phyloP scores from a whole-genome alignment of 495 filamentous ascomycete genomes.

The Talaromyces adpressus region DNA sequence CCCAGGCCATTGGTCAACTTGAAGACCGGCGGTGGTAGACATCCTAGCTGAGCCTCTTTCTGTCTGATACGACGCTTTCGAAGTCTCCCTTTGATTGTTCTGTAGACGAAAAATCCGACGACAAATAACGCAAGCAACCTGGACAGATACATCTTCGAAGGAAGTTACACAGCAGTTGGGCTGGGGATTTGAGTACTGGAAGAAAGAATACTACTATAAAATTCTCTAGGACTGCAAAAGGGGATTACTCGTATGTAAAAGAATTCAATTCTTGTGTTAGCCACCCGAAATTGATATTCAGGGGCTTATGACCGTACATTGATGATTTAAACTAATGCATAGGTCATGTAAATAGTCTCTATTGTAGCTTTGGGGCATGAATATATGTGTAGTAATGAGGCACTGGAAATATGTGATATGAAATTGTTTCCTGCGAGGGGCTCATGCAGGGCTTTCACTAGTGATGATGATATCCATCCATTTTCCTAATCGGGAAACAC shows the following conservation, averaged over 20 bases:
- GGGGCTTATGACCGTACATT: neutral
- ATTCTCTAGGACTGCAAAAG: neutral
- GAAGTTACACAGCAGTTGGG: too few species aligned
- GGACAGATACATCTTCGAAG: conserved; percentile 1
- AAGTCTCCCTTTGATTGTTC: conserved; percentile 1
- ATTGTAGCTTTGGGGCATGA: too few species aligned
- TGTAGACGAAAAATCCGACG: neutral
- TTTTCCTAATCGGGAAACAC: neutral
- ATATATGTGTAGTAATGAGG: neutral
- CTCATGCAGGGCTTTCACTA: neutral
- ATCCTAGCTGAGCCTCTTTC: conserved; percentile 8
- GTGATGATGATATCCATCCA: neutral
- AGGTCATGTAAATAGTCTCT: neutral
- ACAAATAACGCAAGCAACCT: neutral
- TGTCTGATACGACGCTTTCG: conserved; percentile 4
- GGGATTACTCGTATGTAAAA: neutral
- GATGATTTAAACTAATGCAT: neutral
- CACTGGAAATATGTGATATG: neutral
- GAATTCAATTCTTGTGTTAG: neutral
- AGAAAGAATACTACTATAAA: neutral
- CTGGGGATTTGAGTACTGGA: neutral
- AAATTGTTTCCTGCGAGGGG: neutral
- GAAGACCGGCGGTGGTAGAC: conserved; percentile 7
- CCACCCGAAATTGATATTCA: neutral
- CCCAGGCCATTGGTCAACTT: conserved; percentile 7